Evolutionary conservation across 371 early-diverging fungal genomes (phyloP).

Genomic region (Scutellospora calospora): DNA sequence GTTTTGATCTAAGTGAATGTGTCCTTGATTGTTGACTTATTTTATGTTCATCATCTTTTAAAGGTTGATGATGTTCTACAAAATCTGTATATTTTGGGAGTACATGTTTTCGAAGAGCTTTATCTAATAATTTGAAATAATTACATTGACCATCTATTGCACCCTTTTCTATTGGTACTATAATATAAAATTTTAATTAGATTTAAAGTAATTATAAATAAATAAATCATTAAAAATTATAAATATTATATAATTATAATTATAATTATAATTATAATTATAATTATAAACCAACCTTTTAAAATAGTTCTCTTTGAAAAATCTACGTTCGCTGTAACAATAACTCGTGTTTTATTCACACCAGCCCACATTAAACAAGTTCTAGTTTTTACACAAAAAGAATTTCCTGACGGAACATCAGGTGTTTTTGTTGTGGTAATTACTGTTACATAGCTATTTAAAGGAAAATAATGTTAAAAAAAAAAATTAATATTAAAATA

Average conservation of each 20-base stretch:
- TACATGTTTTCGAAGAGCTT: not conserved
- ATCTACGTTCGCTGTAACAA: constrained; percentile 74
- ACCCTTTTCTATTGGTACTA: constrained; percentile 24
- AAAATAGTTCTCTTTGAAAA: constrained; percentile 80
- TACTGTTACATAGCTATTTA: constrained; percentile 59
- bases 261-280: not conserved
- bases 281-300: constrained; percentile 60
- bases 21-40: no score
- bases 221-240: no score
- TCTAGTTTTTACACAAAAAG: constrained; percentile 78
- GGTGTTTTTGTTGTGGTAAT: constrained; percentile 80
- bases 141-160: not conserved
- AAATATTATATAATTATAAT: not conserved
- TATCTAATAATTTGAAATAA: constrained; percentile 8
- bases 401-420: constrained; percentile 84
- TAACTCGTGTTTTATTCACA: constrained; percentile 65
- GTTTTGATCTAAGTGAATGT: no score
- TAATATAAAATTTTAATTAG: no score
- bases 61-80: not conserved
- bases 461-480: not conserved
- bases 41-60: not conserved
- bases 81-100: constrained; percentile 2
- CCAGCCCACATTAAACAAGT: constrained; percentile 87
- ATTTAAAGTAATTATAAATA: not conserved
- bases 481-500: constrained; percentile 3